Base-by-base conservation (phyloP, 345 rosid genomes). In the Hibiscus tridactylites region DNA sequence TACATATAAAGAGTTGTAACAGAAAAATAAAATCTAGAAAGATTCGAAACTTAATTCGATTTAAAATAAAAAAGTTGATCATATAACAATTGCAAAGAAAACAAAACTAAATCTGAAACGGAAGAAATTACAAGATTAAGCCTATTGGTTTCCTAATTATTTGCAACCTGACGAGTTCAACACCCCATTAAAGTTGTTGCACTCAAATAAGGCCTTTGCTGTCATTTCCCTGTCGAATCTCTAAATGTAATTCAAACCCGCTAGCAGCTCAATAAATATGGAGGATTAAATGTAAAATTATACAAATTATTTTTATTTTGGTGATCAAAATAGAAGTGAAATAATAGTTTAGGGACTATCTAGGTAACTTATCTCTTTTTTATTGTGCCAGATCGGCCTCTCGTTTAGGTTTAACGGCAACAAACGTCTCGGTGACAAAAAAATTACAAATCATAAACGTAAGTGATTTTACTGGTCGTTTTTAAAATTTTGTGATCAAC, bases 191-290 rank as follows among this genome's bases (percentile, higher is more conserved):
- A 81, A 77, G 78, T 81, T 83, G 70, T 75, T 81, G 72, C 87
- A 83, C 61, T 89, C 88, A 52, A 90, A 88, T 79, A 96, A 80
- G 46, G 95, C 95, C 77, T 86, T 91, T 1, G 93, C 92, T 29
- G 95, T 86, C 98, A 91, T 92, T 84, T 96, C 98, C 80, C 93
- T 87, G 78, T 92, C 96, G 53, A 92, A 92, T 76, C 95, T 88
- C 98, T 98, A 96, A 4, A 96, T 83, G 68, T 96, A 96, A 76
- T 96, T 96, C 80, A 96, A 79, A 8, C 99, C 99, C 68, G 92
- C 97, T 75, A 96, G 77, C 44, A 96, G 87, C 83, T 96, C 99
- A 3, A 95, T 84, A 44, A 96, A 21, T 21, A 21, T 21, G 21
- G 21, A 21, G 21, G 0, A 21, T 21, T 21, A 21, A 21, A 21